Conservation (phyloP, 129 eudicot genomes). For the Tagetes erecta region DNA sequence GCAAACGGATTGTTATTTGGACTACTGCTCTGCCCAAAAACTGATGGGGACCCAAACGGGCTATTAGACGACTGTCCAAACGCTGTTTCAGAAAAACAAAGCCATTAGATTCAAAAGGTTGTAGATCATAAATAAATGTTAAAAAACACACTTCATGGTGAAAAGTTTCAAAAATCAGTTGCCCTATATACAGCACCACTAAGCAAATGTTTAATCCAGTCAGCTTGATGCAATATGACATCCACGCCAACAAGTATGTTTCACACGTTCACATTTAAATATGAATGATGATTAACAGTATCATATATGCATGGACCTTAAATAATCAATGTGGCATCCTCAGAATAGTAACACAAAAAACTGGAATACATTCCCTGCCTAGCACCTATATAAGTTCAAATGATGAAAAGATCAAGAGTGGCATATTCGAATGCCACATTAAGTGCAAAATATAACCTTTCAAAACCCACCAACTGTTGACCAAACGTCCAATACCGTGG, state of each 20-base stretch:
- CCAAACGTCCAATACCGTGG: neutral
- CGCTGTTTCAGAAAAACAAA: slow-evolving; percentile 45
- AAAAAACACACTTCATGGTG: neutral
- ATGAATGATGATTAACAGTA: neutral
- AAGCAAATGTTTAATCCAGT: slow-evolving; percentile 3
- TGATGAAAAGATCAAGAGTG: neutral
- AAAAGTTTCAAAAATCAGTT: slow-evolving; percentile 22
- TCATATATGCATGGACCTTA: neutral
- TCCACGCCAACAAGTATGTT: neutral
- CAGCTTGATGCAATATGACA: slow-evolving; percentile 10
- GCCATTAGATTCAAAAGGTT: neutral
- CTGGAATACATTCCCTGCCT: neutral
- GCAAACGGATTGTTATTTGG: slow-evolving; percentile 86
- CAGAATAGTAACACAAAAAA: neutral
- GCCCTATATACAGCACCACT: slow-evolving; percentile 5
- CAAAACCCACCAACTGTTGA: too few species aligned
- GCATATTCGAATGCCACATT: neutral
- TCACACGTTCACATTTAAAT: neutral
- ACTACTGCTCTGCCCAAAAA: slow-evolving; percentile 77
- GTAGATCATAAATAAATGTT: neutral
- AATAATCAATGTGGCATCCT: slow-evolving; percentile 2
- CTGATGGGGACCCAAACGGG: slow-evolving; percentile 83
- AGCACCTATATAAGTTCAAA: neutral
- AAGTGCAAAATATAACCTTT: neutral
- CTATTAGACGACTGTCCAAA: slow-evolving; percentile 91